phyloP scores from a whole-genome alignment of 352 stramenopile genomes.

The Nothophytophthora sp. region DNA sequence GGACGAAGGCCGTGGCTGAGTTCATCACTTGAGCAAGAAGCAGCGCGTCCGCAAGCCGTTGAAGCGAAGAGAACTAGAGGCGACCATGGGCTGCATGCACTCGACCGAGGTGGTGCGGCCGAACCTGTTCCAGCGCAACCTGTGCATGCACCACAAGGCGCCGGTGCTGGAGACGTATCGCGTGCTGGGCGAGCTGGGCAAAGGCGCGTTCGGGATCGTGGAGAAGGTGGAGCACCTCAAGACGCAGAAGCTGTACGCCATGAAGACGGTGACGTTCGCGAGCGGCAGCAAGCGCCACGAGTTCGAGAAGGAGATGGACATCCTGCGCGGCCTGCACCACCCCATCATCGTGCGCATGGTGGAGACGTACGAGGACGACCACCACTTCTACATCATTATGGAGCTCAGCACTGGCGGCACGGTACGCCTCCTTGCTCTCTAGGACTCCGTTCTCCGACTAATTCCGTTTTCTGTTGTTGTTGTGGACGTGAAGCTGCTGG shows the following conservation, averaged over 20 bases:
- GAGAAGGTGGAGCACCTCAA: slow-evolving; percentile 73
- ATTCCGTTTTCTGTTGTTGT: not conserved
- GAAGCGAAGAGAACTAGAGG: not conserved
- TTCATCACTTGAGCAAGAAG: no score
- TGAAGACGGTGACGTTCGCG: slow-evolving; percentile 79
- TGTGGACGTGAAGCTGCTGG: slow-evolving; percentile 53
- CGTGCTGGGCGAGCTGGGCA: slow-evolving; percentile 55
- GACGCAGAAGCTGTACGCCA: slow-evolving; percentile 71
- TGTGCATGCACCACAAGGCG: slow-evolving; percentile 73
- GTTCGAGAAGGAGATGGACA: slow-evolving; percentile 81
- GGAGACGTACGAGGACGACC: slow-evolving; percentile 74
- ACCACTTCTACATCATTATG: slow-evolving; percentile 90
- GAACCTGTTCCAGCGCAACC: slow-evolving; percentile 80
- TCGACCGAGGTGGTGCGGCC: slow-evolving; percentile 50
- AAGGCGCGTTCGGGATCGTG: slow-evolving; percentile 74
- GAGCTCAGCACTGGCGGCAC: slow-evolving; percentile 72
- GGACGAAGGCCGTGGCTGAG: no score
- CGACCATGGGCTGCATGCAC: slow-evolving; percentile 66
- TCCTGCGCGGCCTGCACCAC: slow-evolving; percentile 74
- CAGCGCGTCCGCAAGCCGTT: no score
- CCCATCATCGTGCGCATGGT: slow-evolving; percentile 82
- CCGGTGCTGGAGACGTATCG: slow-evolving; percentile 49
- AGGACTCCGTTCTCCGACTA: no score
- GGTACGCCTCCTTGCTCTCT: slow-evolving; percentile 27
- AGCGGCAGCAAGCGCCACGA: slow-evolving; percentile 63